Base-by-base conservation (phyloP, 1,284 basidiomycete species). In the Peniophora sp. region DNA sequence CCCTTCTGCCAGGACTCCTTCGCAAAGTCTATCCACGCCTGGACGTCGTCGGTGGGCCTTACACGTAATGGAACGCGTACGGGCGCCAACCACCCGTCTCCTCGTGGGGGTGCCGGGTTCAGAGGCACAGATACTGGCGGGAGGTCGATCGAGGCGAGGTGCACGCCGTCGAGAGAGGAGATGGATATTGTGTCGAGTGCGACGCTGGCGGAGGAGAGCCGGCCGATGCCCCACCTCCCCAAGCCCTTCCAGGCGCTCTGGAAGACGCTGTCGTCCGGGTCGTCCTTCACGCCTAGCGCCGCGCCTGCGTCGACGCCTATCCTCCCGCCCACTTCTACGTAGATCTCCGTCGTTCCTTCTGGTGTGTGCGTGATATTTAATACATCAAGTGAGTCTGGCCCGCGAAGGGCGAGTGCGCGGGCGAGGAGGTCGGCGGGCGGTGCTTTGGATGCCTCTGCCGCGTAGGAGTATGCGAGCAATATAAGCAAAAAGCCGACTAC, bases 271-370 rank as follows among this genome's bases (percentile, higher is more conserved):
- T 68, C 67, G 24, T 70, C 64, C 12, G 65, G 58, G 10, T 70
- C 65, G 6, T 66, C 64, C 51, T 75, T 76, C 17, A 85, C 73
- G 2, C 77, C 82, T 10, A 85, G 67, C 27, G 79, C 66, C 3
- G 70, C 62, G 1, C 83, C 84, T 6, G 81, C 84, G 60, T 89
- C 79, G 15, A 89, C 55, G 0, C 85, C 85, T 14, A 85, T 60
- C 42, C 72, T 66, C 8, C 72, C 78, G n/a, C 75, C 67, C 8
- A 87, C 68, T 47, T 68, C 68, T 20, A 87, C 57, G 78, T 80
- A 83, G 23, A 88, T 60, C 1, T 74, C 79, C 2, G 76, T 81
- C 9, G 75, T 71, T 12, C 27, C 27, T 5, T 12, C 27, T 32
- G 27, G 27, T 5, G 27, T 32, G n/a, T 61, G 56, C 3, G 83